Conservation (phyloP, 257 asterid genomes). For the Solanum microdontum region DNA sequence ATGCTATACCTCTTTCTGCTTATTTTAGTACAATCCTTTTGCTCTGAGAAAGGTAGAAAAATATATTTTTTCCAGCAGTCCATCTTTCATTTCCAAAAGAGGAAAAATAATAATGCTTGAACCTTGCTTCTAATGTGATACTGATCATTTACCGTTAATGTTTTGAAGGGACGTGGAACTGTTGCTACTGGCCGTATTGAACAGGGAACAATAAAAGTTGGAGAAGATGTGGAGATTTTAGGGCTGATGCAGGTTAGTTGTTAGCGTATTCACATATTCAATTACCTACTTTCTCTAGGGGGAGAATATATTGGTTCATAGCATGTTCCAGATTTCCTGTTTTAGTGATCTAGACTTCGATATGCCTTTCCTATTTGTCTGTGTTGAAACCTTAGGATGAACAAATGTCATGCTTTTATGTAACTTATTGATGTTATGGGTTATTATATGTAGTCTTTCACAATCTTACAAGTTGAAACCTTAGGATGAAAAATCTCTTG, state of each 20-base stretch:
- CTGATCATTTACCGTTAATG: neutral
- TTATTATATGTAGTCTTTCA: neutral
- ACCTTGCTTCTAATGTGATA: neutral
- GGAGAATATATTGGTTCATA: neutral
- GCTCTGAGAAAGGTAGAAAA: neutral
- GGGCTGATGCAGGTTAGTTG: conserved; percentile 66
- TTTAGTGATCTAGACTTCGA: neutral
- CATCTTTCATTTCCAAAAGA: neutral
- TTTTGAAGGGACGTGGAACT: conserved; percentile 92
- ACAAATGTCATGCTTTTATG: neutral
- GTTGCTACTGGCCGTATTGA: conserved; percentile 99
- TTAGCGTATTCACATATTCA: neutral
- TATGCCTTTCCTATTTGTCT: neutral
- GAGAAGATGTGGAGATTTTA: conserved; percentile 90
- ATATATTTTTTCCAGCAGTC: neutral
- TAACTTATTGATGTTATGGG: neutral
- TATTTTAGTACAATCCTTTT: neutral
- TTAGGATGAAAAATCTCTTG: neutral
- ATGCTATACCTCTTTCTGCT: neutral
- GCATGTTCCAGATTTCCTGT: neutral
- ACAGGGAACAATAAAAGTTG: conserved; percentile 81
- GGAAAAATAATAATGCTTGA: neutral
- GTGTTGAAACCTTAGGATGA: neutral
- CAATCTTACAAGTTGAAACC: neutral
- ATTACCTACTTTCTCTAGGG: neutral